Evolutionary conservation across 331 rosid species (phyloP).

Genomic region (Malus hybrid): DNA sequence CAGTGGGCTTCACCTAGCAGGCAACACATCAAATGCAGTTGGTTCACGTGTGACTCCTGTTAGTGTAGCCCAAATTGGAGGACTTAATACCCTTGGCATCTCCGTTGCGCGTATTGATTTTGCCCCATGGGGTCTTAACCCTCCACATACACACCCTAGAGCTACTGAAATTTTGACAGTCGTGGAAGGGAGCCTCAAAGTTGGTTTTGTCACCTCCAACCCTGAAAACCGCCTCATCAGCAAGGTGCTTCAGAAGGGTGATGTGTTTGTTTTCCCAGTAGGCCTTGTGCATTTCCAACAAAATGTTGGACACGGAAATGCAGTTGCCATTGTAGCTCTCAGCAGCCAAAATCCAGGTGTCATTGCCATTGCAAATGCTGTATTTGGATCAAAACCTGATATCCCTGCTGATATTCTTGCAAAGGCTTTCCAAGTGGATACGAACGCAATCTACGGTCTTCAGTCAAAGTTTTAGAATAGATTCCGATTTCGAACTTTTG

Average conservation of each 20-base stretch:
- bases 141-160: background rate
- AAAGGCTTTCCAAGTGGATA: background rate
- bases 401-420: background rate
- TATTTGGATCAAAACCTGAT: background rate
- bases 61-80: too few species aligned
- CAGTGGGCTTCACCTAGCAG: conserved; percentile 19
- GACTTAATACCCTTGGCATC: background rate
- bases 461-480: conserved; percentile 19
- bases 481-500: background rate
- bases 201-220: background rate
- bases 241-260: background rate
- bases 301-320: background rate
- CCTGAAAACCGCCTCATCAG: background rate
- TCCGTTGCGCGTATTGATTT: background rate
- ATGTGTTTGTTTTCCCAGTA: background rate
- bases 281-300: background rate
- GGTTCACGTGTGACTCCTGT: conserved; percentile 15
- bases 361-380: background rate
- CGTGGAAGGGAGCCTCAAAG: background rate
- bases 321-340: background rate
- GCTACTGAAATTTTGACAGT: background rate
- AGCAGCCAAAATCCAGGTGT: background rate
- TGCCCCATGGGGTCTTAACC: background rate
- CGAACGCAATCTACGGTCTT: background rate
- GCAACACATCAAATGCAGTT: conserved; percentile 27